These are phyloP conservation scores for Colletotrichum sp. DNA, from an alignment of 2,329 filamentous ascomycete species.

Conservation along the genomic window DNA sequence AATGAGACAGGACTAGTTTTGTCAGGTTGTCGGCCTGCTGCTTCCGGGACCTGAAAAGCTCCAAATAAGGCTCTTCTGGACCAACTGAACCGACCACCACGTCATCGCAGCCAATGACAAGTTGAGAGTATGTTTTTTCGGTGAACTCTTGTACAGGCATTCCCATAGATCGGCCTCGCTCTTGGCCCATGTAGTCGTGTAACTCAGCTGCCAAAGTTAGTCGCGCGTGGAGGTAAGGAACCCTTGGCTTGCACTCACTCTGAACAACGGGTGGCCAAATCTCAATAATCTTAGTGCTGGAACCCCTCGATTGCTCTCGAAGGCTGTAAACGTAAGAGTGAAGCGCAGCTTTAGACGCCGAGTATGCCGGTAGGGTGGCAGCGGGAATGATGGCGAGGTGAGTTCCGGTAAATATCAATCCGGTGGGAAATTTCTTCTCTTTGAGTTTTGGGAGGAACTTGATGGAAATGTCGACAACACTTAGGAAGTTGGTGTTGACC, in stretches of 20 bases:
- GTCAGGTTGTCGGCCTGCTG: not conserved
- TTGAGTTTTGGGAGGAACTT: constrained; percentile 31
- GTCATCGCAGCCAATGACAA: constrained; percentile 38
- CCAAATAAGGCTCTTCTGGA: not conserved
- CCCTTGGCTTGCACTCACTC: constrained; percentile 28
- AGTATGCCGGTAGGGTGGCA: constrained; percentile 41
- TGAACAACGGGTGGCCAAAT: constrained; percentile 35
- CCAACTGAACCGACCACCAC: constrained; percentile 15
- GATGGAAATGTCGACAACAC: constrained; percentile 29
- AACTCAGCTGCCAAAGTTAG: constrained; percentile 21
- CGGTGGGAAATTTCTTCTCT: constrained; percentile 12
- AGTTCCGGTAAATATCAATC: constrained; percentile 23
- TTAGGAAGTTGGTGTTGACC: constrained; percentile 30
- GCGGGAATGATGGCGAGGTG: constrained; percentile 37
- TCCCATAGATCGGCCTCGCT: constrained; percentile 19
- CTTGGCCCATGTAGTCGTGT: constrained; percentile 24
- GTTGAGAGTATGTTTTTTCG: constrained; percentile 36
- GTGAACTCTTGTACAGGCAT: constrained; percentile 35
- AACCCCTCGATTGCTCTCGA: constrained; percentile 32
- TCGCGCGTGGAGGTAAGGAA: constrained; percentile 24
- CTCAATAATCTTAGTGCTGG: constrained; percentile 37
- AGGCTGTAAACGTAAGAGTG: constrained; percentile 46
- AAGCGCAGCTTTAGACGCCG: constrained; percentile 48
- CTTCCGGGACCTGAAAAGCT: not conserved
- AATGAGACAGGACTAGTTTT: not conserved